Evolutionary conservation across 2,329 filamentous ascomycete genomes (phyloP).

Genomic region (Alternaria triticina): DNA sequence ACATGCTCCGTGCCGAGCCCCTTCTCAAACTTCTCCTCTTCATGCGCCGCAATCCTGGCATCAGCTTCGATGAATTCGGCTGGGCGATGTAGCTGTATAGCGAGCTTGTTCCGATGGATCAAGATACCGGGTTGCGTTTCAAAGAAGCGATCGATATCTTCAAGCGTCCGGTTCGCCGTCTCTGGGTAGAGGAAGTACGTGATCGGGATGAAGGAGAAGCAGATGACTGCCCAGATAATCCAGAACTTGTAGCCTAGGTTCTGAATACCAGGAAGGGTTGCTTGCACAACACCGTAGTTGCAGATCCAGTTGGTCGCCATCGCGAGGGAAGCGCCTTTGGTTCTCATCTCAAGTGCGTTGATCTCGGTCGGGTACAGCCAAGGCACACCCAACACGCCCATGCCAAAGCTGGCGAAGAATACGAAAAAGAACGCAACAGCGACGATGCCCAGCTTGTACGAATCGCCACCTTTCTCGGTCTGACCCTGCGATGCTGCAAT

Average conservation of each 20-base stretch:
- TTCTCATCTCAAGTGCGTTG: slow-evolving; percentile 45
- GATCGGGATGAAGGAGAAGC: slow-evolving; percentile 59
- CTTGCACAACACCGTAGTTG: slow-evolving; percentile 43
- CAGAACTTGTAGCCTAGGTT: slow-evolving; percentile 61
- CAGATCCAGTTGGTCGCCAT: slow-evolving; percentile 45
- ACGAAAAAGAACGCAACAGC: slow-evolving; percentile 54
- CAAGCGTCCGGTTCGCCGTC: slow-evolving; percentile 54
- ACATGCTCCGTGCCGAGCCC: slow-evolving; percentile 26
- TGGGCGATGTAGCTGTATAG: slow-evolving; percentile 54
- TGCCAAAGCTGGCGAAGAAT: slow-evolving; percentile 45
- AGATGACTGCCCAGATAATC: slow-evolving; percentile 62
- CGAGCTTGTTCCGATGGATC: slow-evolving; percentile 57
- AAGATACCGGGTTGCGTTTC: slow-evolving; percentile 48
- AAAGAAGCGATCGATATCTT: slow-evolving; percentile 57
- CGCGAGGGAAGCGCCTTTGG: slow-evolving; percentile 43
- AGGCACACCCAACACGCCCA: slow-evolving; percentile 44
- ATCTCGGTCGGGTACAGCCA: slow-evolving; percentile 47
- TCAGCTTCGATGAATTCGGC: slow-evolving; percentile 58
- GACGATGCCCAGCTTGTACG: slow-evolving; percentile 55
- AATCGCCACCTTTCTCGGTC: slow-evolving; percentile 50
- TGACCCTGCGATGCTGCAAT: slow-evolving; percentile 55
- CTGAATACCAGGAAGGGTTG: slow-evolving; percentile 43
- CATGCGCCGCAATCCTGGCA: slow-evolving; percentile 40
- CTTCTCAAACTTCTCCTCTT: slow-evolving; percentile 9
- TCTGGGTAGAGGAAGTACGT: slow-evolving; percentile 62